Evolutionary conservation across 2,329 filamentous ascomycete genomes (phyloP).

Genomic region (Sclerotinia minor): DNA sequence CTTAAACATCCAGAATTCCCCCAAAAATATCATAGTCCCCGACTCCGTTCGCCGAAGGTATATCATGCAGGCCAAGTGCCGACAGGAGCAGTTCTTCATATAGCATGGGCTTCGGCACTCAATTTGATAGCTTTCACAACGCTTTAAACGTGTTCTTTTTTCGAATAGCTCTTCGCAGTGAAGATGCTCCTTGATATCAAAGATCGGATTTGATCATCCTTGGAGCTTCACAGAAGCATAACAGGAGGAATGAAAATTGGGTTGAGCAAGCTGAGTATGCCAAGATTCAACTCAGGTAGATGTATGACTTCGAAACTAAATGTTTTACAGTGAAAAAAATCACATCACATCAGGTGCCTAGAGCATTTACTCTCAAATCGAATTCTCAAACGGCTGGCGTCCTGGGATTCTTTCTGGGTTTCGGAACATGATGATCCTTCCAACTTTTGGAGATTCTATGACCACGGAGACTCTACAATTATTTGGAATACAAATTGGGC

Average conservation of each 20-base stretch:
- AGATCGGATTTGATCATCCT: not conserved
- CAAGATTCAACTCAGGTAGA: not conserved
- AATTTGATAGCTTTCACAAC: not conserved
- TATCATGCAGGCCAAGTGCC: constrained; percentile 11
- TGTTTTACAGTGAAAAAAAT: constrained; percentile 11
- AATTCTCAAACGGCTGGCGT: not conserved
- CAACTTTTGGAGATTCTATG: not conserved
- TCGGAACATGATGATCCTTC: not conserved
- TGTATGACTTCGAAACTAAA: constrained; percentile 14
- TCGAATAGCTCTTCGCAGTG: not conserved
- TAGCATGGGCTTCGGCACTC: constrained; percentile 14
- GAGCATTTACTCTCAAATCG: not conserved
- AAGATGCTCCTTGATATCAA: not conserved
- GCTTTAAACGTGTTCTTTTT: not conserved
- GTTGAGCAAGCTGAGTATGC: constrained; percentile 13
- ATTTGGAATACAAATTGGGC: not conserved
- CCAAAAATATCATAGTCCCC: constrained; percentile 10
- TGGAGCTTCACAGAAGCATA: not conserved
- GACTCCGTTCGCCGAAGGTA: constrained; percentile 11
- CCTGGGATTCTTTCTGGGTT: not conserved
- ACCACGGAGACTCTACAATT: not conserved
- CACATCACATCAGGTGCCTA: not conserved
- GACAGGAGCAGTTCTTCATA: constrained; percentile 10
- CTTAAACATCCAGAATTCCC: constrained; percentile 5
- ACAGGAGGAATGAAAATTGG: not conserved